Evolutionary conservation across 2,329 filamentous ascomycete genomes (phyloP).

Genomic region (Neonectria magnoliae): DNA sequence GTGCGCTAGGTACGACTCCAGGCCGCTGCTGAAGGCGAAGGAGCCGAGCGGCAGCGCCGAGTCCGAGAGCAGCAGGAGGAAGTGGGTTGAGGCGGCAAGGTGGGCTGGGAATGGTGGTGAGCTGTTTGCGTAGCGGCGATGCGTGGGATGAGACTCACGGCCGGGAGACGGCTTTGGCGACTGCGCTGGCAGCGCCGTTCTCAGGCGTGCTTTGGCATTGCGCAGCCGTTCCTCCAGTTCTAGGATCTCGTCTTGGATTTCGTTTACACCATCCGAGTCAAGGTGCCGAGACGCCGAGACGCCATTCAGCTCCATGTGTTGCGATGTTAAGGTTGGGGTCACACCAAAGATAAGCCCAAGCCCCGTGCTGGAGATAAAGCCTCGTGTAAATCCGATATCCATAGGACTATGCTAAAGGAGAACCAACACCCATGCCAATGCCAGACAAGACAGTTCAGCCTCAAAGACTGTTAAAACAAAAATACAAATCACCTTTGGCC

Average conservation of each 20-base stretch:
- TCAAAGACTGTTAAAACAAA: slow-evolving; percentile 5
- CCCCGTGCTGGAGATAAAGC: slow-evolving; percentile 18
- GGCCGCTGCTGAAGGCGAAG: slow-evolving; percentile 86
- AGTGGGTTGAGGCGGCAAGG: slow-evolving; percentile 59
- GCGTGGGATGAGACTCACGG: slow-evolving; percentile 26
- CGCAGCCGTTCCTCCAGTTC: slow-evolving; percentile 65
- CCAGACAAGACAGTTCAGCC: slow-evolving; percentile 20
- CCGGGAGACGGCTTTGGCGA: slow-evolving; percentile 25
- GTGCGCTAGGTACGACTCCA: slow-evolving; percentile 85
- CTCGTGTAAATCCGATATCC: slow-evolving; percentile 37
- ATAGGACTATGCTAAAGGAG: slow-evolving; percentile 22
- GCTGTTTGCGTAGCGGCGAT: not conserved
- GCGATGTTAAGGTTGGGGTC: slow-evolving; percentile 17
- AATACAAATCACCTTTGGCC: slow-evolving; percentile 19
- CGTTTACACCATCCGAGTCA: slow-evolving; percentile 36
- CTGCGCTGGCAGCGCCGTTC: slow-evolving; percentile 36
- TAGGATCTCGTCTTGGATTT: slow-evolving; percentile 65
- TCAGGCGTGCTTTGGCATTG: slow-evolving; percentile 57
- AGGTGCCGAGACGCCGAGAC: slow-evolving; percentile 37
- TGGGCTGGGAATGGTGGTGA: slow-evolving; percentile 29
- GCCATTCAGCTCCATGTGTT: slow-evolving; percentile 40
- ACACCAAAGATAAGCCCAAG: slow-evolving; percentile 33
- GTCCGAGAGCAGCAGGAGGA: slow-evolving; percentile 81
- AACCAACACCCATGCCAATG: slow-evolving; percentile 41
- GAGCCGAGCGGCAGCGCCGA: slow-evolving; percentile 84